phyloP scores from a whole-genome alignment of 2,329 filamentous ascomycete genomes.

The Venturia carpophila region DNA sequence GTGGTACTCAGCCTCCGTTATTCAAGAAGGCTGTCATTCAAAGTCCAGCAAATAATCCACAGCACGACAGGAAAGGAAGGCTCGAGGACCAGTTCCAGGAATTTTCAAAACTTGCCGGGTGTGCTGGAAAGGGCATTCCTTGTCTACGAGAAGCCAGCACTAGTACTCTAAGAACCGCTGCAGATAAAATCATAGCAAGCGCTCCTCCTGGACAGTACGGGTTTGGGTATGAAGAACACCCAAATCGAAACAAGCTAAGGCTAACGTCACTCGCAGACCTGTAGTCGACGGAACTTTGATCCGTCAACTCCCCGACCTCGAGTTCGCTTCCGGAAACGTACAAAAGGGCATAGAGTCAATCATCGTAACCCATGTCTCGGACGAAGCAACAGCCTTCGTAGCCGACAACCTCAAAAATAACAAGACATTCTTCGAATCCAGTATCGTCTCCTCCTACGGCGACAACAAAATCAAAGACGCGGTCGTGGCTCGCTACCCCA shows the following conservation, averaged over 20 bases:
- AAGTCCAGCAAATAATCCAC: constrained; percentile 25
- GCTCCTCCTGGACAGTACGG: constrained; percentile 13
- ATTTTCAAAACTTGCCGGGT: constrained; percentile 12
- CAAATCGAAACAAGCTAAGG: not conserved
- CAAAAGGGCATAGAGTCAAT: constrained; percentile 15
- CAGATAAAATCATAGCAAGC: not conserved
- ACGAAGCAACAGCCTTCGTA: constrained; percentile 14
- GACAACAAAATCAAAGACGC: not conserved
- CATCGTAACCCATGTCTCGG: constrained; percentile 13
- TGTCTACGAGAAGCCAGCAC: constrained; percentile 8
- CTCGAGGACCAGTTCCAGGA: constrained; percentile 15
- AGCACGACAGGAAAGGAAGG: constrained; percentile 9
- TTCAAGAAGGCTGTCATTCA: constrained; percentile 34
- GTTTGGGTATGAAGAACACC: not conserved
- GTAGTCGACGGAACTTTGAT: constrained; percentile 12
- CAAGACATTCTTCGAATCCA: not conserved
- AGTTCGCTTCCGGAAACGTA: constrained; percentile 15
- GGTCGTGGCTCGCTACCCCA: not conserved
- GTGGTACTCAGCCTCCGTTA: constrained; percentile 37
- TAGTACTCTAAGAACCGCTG: not conserved
- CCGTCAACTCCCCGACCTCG: constrained; percentile 15
- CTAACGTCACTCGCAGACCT: not conserved
- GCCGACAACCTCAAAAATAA: constrained; percentile 8
- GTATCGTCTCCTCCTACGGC: not conserved
- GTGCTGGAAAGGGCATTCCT: constrained; percentile 5